Evolutionary conservation across 2,329 filamentous ascomycete species (phyloP), one percentile per base, ranked within the genome.

Genomic region (Lachnellula cervina): DNA sequence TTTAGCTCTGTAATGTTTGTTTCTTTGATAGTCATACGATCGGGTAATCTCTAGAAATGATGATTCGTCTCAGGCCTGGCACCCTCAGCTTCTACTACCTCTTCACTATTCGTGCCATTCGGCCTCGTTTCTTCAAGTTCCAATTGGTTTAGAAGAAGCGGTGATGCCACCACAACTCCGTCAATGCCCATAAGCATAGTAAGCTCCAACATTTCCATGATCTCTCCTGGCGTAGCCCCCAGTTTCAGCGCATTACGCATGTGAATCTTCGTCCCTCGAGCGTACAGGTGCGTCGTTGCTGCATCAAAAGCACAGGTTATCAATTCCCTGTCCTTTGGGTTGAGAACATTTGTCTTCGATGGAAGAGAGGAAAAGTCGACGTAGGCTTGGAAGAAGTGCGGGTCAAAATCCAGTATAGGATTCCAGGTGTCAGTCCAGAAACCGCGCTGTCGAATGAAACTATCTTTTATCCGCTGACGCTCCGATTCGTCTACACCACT

Each of bases 371-470:
- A 75, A 58, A 77, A 77, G 37, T 77, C 73, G 21, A 74, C 62
- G 61, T 78, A 79, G 0, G 72, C 75, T 45, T 69, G 73, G 63
- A 79, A 78, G 62, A 78, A 78, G 38, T 77, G 73, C 0, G 75
- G 75, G 53, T 75, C 72, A 8, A 77, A 65, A 32, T 70, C 62
- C 25, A 77, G 52, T 42, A 77, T 74, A 19, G 74, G 72, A 21
- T 76, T 73, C 74, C 74, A 77, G 56, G 75, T 73, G 0, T 57
- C 63, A 56, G 75, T 73, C 75, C 75, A 78, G 59, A 76, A 78
- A 0, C 76, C 75, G 28, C 76, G 64, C 58, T 76, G 74, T 55
- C 68, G 60, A 8, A 70, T 72, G 59, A 79, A 79, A 16, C 76
- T 72, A 11, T 64, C 64, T 57, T 73, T 74, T 49, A 78, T 55